Evolutionary conservation across 257 asterid genomes (phyloP).

Genomic region (Avicennia marina): DNA sequence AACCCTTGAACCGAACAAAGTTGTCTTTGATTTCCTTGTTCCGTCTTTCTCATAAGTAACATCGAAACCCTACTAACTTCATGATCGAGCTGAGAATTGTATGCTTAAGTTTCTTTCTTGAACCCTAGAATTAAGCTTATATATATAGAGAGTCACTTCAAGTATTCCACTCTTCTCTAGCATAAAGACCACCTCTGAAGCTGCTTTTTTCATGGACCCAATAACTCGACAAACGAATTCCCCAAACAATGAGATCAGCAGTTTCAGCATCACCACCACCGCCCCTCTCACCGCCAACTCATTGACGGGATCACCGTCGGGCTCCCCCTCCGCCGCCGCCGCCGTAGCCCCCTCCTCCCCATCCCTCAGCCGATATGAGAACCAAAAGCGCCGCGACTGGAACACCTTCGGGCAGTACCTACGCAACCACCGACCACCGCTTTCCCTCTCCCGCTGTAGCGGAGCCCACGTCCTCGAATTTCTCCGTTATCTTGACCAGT

Average conservation of each 20-base stretch:
- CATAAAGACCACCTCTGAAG: background rate
- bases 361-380: constrained; percentile 77
- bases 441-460: constrained; percentile 80
- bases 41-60: background rate
- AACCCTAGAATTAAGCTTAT: constrained; percentile 18
- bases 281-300: background rate
- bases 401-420: constrained; percentile 86
- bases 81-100: constrained; percentile 19
- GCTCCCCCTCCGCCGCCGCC: constrained; percentile 15
- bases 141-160: too few species aligned
- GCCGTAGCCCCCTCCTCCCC: constrained; percentile 24
- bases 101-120: background rate
- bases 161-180: too few species aligned
- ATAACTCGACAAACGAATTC: background rate
- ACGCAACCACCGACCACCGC: constrained; percentile 90
- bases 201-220: background rate
- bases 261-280: background rate
- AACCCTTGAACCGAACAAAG: background rate
- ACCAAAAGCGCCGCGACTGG: constrained; percentile 95
- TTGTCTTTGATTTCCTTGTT: background rate
- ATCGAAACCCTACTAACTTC: constrained; percentile 7
- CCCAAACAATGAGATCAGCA: background rate
- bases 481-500: constrained; percentile 85
- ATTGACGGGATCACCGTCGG: constrained; percentile 9
- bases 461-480: constrained; percentile 93